Evolutionary conservation across 2,329 filamentous ascomycete species (phyloP).

Genomic region (Calonectria honghensis): DNA sequence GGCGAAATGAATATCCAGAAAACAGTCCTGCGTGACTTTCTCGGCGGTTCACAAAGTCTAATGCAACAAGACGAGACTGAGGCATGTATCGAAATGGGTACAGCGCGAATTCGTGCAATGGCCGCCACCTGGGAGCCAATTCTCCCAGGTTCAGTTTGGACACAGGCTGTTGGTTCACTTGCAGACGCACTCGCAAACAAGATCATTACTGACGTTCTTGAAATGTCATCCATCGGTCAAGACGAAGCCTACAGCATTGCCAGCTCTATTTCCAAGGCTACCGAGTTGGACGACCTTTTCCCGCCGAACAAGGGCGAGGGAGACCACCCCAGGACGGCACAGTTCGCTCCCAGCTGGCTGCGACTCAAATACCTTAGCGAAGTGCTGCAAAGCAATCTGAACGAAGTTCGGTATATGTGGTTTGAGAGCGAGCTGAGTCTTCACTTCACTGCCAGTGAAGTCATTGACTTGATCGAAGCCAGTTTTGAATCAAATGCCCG

Average conservation of each 20-base stretch:
- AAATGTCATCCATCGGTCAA: conserved; percentile 76
- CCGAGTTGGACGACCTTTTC: conserved; percentile 77
- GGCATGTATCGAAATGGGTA: conserved; percentile 71
- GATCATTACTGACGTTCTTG: conserved; percentile 77
- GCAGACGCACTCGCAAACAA: conserved; percentile 76
- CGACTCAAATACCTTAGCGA: conserved; percentile 79
- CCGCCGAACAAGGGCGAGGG: conserved; percentile 66
- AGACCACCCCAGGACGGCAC: conserved; percentile 73
- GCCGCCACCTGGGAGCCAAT: conserved; percentile 75
- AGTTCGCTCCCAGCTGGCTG: conserved; percentile 78
- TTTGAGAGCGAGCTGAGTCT: conserved; percentile 79
- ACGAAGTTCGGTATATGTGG: conserved; percentile 79
- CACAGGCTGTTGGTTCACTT: conserved; percentile 77
- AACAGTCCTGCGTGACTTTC: conserved; percentile 76
- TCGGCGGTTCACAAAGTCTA: conserved; percentile 77
- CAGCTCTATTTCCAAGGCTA: conserved; percentile 74
- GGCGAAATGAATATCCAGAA: conserved; percentile 77
- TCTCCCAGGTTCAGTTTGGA: conserved; percentile 77
- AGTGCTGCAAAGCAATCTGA: conserved; percentile 79
- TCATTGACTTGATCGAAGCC: conserved; percentile 76
- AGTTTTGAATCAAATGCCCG: conserved; percentile 79
- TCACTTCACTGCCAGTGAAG: conserved; percentile 77
- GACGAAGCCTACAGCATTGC: conserved; percentile 79
- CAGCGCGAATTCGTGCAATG: conserved; percentile 71
- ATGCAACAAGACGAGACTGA: conserved; percentile 75